Evolutionary conservation across 305 asterid genomes (phyloP), one percentile per base, ranked within the genome.

Genomic region (Fraxinus ornus): DNA sequence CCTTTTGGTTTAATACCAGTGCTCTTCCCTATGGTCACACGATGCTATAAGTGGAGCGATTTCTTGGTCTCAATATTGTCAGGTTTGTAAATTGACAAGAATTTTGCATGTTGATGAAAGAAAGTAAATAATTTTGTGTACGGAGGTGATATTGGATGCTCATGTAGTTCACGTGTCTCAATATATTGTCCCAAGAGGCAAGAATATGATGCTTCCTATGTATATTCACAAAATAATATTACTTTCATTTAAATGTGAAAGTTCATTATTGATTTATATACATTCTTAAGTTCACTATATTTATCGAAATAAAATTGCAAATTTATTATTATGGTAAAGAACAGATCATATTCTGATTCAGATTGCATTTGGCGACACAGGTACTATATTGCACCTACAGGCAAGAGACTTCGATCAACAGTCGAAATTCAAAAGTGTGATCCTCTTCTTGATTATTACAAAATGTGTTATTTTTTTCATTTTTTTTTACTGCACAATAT

Each of bases 311-410:
- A 60, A 21, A 60, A 22, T 7, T 22, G 24, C 71, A 60, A 62
- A 62, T 62, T 62, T 62, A 22, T 62, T 36, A 47, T 76, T 57
- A 60, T 33, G 79, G 44, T 78, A 70, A 74, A 71, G 60, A 28
- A 78, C 72, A 22, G 66, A 60, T 15, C 74, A 64, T 77, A 74
- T 28, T 81, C 80, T 81, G 37, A 68, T 24, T 7, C 72, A 62
- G 17, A 78, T 47, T 83, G 72, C 32, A 47, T 72, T 75, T 77
- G 70, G 81, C 32, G 68, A 71, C 83, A 37, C 89, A 94, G 97
- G 87, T 94, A 94, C 80, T 94, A 94, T 85, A 84, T 83, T 79
- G 83, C 97, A 22, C 97, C 97, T 78, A 81, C 89, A 41, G 92
- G 93, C 84, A 90, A 89, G 91, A 90, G 89, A 85, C 88, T 93